phyloP scores from a whole-genome alignment of 176 grass and related monocot species.

The Coix lacrymajobi region DNA sequence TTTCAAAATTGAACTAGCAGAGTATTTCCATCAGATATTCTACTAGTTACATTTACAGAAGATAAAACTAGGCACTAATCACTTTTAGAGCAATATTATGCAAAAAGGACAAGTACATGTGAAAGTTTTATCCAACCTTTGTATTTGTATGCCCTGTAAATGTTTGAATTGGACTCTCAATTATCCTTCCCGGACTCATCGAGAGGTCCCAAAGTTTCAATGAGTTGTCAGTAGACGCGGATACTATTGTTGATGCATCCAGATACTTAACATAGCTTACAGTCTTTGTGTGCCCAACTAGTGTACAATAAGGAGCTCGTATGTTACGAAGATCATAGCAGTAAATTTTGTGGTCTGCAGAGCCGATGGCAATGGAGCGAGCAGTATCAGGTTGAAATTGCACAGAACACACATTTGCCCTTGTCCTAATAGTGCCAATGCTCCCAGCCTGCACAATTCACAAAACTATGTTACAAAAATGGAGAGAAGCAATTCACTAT shows the following conservation, averaged over 20 bases:
- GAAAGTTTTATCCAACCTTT: constrained; percentile 56
- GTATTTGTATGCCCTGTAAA: constrained; percentile 92
- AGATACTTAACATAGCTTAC: constrained; percentile 97
- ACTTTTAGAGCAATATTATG: neutral
- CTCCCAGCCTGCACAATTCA: constrained; percentile 77
- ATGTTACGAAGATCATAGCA: constrained; percentile 94
- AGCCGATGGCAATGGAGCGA: constrained; percentile 72
- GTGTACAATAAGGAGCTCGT: constrained; percentile 62
- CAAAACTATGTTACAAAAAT: constrained; percentile 20
- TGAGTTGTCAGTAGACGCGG: constrained; percentile 83
- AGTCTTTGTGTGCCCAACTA: constrained; percentile 82
- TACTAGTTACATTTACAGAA: neutral
- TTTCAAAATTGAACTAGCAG: neutral
- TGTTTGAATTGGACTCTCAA: constrained; percentile 72
- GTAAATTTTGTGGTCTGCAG: constrained; percentile 94
- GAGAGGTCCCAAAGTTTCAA: constrained; percentile 92
- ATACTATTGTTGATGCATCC: constrained; percentile 68
- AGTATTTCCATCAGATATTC: neutral
- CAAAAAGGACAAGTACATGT: neutral
- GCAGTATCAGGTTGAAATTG: constrained; percentile 91
- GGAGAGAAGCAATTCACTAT: constrained; percentile 4
- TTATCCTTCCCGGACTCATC: constrained; percentile 35
- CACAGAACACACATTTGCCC: constrained; percentile 93
- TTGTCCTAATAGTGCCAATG: constrained; percentile 85
- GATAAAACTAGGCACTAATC: neutral